Conservation (phyloP, 345 rosid species). For the Arabidopsis arenosa region DNA sequence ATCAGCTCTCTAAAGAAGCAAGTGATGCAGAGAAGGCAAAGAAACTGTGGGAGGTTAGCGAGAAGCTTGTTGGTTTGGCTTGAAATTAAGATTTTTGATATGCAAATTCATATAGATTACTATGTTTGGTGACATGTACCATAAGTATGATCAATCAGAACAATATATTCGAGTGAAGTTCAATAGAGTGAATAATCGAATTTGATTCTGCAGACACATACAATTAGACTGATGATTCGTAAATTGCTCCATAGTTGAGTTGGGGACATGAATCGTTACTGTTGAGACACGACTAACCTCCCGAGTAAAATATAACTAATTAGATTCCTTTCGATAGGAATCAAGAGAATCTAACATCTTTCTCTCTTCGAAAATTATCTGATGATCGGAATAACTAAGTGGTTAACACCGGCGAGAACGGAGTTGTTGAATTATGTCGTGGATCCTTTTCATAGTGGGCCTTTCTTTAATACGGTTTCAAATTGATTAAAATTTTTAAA, state of each 20-base stretch:
- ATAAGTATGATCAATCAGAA: slow-evolving; percentile 8
- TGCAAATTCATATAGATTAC: slow-evolving; percentile 7
- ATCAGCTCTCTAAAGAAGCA: slow-evolving; percentile 88
- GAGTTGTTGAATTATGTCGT: neutral
- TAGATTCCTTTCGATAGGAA: neutral
- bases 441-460: neutral
- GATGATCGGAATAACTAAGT: neutral
- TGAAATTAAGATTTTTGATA: slow-evolving; percentile 8
- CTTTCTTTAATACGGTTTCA: neutral
- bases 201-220: slow-evolving; percentile 6
- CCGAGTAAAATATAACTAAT: neutral
- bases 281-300: too few relatives aligned
- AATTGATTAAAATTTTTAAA: too few relatives aligned
- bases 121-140: slow-evolving; percentile 9
- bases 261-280: too few relatives aligned
- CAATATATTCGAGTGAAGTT: slow-evolving; percentile 9
- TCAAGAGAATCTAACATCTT: neutral
- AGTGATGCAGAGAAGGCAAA: slow-evolving; percentile 82
- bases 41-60: slow-evolving; percentile 51
- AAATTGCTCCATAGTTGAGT: neutral
- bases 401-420: neutral
- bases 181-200: slow-evolving; percentile 10
- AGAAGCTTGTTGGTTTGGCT: slow-evolving; percentile 52
- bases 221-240: neutral
- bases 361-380: neutral